phyloP scores from a whole-genome alignment of 495 filamentous ascomycete species.

The Margaritispora aquatica region DNA sequence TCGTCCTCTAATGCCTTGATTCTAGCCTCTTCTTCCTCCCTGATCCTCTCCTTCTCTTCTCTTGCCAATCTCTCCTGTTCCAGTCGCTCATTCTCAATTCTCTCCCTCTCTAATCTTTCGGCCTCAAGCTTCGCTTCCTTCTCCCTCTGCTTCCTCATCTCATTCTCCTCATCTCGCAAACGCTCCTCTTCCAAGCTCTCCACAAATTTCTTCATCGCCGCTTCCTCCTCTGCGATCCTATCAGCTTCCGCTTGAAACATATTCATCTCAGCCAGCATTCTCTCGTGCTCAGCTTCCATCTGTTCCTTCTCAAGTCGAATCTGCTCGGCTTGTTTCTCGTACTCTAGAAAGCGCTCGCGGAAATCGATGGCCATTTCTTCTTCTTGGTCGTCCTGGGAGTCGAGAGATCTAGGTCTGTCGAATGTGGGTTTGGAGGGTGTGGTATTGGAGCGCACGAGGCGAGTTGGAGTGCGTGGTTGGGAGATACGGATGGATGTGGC shows the following conservation, averaged over 20 bases:
- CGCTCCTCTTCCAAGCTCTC: background rate
- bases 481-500: background rate
- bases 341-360: background rate
- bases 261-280: background rate
- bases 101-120: background rate
- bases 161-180: background rate
- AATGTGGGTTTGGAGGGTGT: background rate
- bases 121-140: background rate
- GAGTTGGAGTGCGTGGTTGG: background rate
- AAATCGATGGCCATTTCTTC: background rate
- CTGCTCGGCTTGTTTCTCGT: slow-evolving; percentile 1
- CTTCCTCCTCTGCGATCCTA: slow-evolving; percentile 4
- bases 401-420: background rate
- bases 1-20: background rate
- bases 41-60: background rate
- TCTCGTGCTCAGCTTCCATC: background rate
- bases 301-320: background rate
- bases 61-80: background rate
- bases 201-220: background rate
- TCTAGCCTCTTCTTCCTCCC: background rate
- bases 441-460: background rate
- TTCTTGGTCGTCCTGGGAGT: background rate
- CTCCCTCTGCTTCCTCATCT: background rate
- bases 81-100: background rate
- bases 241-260: background rate